phyloP scores from a whole-genome alignment of 345 rosid species.

The Dipteronia dyeriana region DNA sequence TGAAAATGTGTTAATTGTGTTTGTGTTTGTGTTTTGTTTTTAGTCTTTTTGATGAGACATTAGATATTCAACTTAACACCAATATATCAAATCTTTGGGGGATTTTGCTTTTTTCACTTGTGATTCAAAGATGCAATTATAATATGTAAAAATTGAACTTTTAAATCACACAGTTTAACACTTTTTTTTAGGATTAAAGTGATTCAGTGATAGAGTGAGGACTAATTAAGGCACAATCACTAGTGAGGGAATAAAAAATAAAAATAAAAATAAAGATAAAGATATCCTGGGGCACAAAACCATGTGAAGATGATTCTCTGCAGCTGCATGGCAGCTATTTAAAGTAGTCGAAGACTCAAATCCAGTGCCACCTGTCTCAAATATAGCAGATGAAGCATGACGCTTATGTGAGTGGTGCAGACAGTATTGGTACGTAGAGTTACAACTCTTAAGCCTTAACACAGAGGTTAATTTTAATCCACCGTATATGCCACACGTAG shows the following conservation, averaged over 20 bases:
- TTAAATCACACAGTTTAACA: conserved; percentile 19
- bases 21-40: too few relatives aligned
- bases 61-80: neutral
- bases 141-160: neutral
- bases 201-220: conserved; percentile 17
- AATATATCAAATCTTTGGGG: conserved; percentile 19
- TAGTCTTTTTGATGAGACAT: neutral
- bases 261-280: conserved; percentile 9
- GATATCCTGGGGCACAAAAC: conserved; percentile 26
- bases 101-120: conserved; percentile 31
- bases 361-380: neutral
- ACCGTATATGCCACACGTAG: too few relatives aligned
- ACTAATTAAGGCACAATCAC: conserved; percentile 23
- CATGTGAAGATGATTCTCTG: conserved; percentile 35
- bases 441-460: too few relatives aligned
- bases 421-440: too few relatives aligned
- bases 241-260: neutral
- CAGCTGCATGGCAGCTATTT: conserved; percentile 2
- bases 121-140: conserved; percentile 29
- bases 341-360: neutral
- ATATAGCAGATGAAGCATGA: neutral
- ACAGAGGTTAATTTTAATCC: too few relatives aligned
- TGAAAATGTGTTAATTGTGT: too few relatives aligned
- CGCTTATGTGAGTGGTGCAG: neutral
- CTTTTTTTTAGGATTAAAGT: conserved; percentile 17